These are phyloP conservation scores for Dissophora globulifera DNA, from an alignment of 192 early-diverging fungal genomes.

Conservation along the genomic window DNA sequence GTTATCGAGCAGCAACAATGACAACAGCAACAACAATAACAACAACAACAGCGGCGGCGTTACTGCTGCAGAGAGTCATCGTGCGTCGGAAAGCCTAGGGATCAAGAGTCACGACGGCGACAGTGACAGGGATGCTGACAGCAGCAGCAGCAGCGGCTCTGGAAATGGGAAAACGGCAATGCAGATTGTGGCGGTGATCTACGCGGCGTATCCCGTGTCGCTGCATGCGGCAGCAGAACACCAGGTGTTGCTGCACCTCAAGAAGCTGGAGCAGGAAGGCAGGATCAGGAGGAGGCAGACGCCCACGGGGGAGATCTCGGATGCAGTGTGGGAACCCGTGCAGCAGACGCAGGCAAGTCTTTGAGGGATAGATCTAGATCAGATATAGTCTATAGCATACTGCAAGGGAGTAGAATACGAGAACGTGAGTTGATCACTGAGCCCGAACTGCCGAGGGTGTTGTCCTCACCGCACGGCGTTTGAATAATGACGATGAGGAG, in stretches of 20 bases:
- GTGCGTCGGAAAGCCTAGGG: no score
- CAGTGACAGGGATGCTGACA: no score
- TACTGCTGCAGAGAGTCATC: background rate
- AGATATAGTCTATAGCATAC: no score
- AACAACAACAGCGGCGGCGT: background rate
- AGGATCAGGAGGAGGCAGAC: slow-evolving; percentile 24
- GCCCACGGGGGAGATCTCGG: slow-evolving; percentile 16
- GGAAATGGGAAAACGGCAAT: slow-evolving; percentile 37
- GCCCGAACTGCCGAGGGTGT: no score
- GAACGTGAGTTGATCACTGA: no score
- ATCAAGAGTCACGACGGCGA: background rate
- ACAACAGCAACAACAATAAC: background rate
- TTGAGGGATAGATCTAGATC: no score
- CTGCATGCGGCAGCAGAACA: slow-evolving; percentile 63
- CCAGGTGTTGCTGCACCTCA: slow-evolving; percentile 63
- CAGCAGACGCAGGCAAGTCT: slow-evolving; percentile 14
- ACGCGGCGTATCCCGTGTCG: slow-evolving; percentile 61
- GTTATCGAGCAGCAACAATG: slow-evolving; percentile 8
- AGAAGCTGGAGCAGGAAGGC: slow-evolving; percentile 64
- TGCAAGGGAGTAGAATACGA: no score
- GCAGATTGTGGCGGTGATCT: slow-evolving; percentile 66
- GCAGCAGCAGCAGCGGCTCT: background rate
- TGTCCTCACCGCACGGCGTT: no score
- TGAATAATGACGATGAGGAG: no score
- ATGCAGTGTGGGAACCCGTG: slow-evolving; percentile 17